Conservation (phyloP, 1,284 basidiomycete genomes). For the Cutaneotrichosporon cavernicola region DNA sequence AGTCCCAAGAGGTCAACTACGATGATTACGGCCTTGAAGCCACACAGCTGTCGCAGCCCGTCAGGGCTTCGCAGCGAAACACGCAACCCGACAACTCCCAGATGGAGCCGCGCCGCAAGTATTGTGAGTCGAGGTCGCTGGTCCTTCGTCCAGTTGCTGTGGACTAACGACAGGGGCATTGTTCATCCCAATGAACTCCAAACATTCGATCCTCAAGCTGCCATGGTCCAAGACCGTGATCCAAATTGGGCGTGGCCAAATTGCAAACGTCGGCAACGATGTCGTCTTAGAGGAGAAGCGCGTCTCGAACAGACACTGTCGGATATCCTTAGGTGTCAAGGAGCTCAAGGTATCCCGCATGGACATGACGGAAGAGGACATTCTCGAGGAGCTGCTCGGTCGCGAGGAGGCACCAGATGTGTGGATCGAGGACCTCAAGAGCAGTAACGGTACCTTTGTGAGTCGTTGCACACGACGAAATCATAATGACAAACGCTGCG, state of each 20-base stretch:
- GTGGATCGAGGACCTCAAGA: slow-evolving; percentile 64
- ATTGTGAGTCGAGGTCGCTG: slow-evolving; percentile 39
- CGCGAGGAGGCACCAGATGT: slow-evolving; percentile 59
- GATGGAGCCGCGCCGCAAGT: slow-evolving; percentile 49
- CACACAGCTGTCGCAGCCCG: slow-evolving; percentile 47
- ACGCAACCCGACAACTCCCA: slow-evolving; percentile 31
- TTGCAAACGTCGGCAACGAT: slow-evolving; percentile 37
- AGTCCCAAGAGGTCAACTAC: slow-evolving; percentile 32
- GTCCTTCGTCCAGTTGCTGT: neutral
- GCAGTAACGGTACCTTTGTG: slow-evolving; percentile 83
- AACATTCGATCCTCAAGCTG: slow-evolving; percentile 47
- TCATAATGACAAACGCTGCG: slow-evolving; percentile 11
- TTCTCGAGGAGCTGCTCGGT: slow-evolving; percentile 36
- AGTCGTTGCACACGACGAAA: slow-evolving; percentile 42
- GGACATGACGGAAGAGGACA: slow-evolving; percentile 30
- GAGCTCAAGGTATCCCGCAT: neutral
- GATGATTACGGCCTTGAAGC: slow-evolving; percentile 42
- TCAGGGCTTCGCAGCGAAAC: slow-evolving; percentile 30
- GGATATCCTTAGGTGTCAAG: slow-evolving; percentile 42
- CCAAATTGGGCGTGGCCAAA: slow-evolving; percentile 47
- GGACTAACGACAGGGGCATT: slow-evolving; percentile 44
- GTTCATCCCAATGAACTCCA: slow-evolving; percentile 48
- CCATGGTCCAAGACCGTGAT: slow-evolving; percentile 44
- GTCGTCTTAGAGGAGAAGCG: slow-evolving; percentile 46
- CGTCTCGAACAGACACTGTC: slow-evolving; percentile 49